Percentiles rank a stretch among this genome's conserved stretches.
These are phyloP conservation scores for Achlya hypogyna DNA, from an alignment of 352 stramenopile species.

Conservation along the genomic window DNA sequence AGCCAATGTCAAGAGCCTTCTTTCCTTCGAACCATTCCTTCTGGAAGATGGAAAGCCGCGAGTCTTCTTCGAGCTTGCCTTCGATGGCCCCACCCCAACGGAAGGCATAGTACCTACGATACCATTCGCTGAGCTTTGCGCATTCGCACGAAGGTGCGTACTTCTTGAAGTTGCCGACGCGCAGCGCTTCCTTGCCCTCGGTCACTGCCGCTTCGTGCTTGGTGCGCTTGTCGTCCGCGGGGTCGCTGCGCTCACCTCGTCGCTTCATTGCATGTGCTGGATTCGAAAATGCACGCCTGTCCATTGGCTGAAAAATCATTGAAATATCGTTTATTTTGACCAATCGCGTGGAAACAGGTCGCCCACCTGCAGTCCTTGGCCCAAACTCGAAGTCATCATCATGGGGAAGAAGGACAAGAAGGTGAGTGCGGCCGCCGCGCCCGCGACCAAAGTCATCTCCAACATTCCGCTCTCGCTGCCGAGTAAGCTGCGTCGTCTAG, in stretches of 20 bases:
- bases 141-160: constrained; percentile 4
- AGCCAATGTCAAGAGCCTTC: constrained; percentile 65
- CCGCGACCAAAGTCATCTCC: not conserved
- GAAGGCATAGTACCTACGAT: constrained; percentile 64
- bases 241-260: constrained; percentile 1
- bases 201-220: constrained; percentile 27
- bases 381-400: not conserved
- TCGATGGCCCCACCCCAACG: constrained; percentile 47
- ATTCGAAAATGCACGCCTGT: not conserved
- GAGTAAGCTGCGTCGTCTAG: no score
- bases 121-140: not conserved
- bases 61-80: constrained; percentile 43
- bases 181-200: not conserved
- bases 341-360: not conserved
- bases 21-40: constrained; percentile 57
- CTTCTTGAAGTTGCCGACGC: constrained; percentile 72
- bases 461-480: constrained; percentile 10
- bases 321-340: not conserved
- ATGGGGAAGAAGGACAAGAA: constrained; percentile 20
- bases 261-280: constrained; percentile 1
- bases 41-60: constrained; percentile 45
- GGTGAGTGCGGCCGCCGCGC: not conserved
- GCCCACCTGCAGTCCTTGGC: not conserved
- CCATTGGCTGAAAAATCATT: not conserved
- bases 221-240: constrained; percentile 21